Evolutionary conservation across 179 eudicot genomes (phyloP).

Genomic region (Vitellaria paradoxa): DNA sequence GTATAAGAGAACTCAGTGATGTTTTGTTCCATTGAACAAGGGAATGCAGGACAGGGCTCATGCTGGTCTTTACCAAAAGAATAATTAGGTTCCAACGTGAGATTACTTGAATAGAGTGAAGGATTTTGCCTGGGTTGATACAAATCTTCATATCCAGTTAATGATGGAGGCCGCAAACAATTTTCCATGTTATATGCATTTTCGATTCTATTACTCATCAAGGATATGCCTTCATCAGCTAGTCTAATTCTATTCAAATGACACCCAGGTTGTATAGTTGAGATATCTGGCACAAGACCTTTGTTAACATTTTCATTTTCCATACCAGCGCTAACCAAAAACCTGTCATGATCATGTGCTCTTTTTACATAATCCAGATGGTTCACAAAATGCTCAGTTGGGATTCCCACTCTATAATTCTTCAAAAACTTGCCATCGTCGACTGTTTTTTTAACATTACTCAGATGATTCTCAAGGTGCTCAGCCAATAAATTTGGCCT

Average conservation of each 20-base stretch:
- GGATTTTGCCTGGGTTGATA: constrained; percentile 14
- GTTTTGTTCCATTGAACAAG: constrained; percentile 11
- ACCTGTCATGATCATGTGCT: not conserved
- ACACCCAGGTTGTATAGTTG: not conserved
- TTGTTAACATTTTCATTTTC: constrained; percentile 12
- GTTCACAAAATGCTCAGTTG: not conserved
- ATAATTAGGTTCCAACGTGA: constrained; percentile 11
- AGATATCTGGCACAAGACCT: not conserved
- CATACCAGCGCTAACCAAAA: not conserved
- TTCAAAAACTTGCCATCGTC: constrained; percentile 7
- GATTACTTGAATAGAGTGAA: constrained; percentile 9
- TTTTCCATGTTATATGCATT: constrained; percentile 9
- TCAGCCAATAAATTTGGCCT: not conserved
- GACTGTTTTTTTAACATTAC: not conserved
- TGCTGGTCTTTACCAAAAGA: constrained; percentile 11
- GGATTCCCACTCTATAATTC: constrained; percentile 12
- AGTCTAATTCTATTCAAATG: constrained; percentile 3
- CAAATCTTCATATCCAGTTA: constrained; percentile 8
- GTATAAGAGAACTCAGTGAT: constrained; percentile 12
- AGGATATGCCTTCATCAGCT: constrained; percentile 13
- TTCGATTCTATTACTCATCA: not conserved
- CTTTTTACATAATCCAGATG: not conserved
- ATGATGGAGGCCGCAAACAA: not conserved
- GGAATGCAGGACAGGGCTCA: not conserved
- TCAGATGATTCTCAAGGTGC: not conserved